Conservation (phyloP, 2,329 filamentous ascomycete genomes). For the Trichoderma sp. region DNA sequence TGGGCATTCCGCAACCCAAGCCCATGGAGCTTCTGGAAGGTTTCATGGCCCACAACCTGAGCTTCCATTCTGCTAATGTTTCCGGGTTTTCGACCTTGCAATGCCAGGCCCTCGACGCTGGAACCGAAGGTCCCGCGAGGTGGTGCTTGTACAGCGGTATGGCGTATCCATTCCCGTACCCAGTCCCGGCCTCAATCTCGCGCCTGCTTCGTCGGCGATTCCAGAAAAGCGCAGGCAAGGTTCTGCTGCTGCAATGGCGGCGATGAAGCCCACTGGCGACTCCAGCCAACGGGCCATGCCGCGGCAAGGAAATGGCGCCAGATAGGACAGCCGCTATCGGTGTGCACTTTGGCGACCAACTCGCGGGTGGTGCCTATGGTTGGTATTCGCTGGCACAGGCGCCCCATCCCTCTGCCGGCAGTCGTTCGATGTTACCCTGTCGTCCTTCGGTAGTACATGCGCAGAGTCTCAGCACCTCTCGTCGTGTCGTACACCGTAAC, state of each 20-base stretch:
- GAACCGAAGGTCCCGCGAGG: constrained; percentile 16
- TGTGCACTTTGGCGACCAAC: neutral
- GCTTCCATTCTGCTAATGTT: constrained; percentile 22
- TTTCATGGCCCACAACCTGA: constrained; percentile 28
- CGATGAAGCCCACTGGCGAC: neutral
- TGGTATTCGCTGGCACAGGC: constrained; percentile 21
- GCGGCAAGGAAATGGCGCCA: constrained; percentile 21
- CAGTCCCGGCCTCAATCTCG: constrained; percentile 26
- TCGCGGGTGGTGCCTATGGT: constrained; percentile 6
- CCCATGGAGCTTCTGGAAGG: constrained; percentile 32
- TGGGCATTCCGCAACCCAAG: constrained; percentile 27
- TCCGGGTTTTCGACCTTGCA: constrained; percentile 19
- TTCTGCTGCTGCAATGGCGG: neutral
- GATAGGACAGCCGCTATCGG: constrained; percentile 25
- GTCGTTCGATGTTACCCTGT: constrained; percentile 22
- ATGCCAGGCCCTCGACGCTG: constrained; percentile 11
- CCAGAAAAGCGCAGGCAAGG: constrained; percentile 12
- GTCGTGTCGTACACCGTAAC: neutral
- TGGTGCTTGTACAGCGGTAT: constrained; percentile 13
- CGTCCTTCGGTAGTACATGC: constrained; percentile 6
- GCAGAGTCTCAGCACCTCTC: neutral
- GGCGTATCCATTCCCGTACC: constrained; percentile 26
- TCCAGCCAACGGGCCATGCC: constrained; percentile 6
- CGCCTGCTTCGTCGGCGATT: constrained; percentile 27
- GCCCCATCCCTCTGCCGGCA: constrained; percentile 25